A percentile compares a stretch with the other conserved stretches of the same genome.
Conservation (phyloP, 495 filamentous ascomycete species). For the Penicillium chermesinum region DNA sequence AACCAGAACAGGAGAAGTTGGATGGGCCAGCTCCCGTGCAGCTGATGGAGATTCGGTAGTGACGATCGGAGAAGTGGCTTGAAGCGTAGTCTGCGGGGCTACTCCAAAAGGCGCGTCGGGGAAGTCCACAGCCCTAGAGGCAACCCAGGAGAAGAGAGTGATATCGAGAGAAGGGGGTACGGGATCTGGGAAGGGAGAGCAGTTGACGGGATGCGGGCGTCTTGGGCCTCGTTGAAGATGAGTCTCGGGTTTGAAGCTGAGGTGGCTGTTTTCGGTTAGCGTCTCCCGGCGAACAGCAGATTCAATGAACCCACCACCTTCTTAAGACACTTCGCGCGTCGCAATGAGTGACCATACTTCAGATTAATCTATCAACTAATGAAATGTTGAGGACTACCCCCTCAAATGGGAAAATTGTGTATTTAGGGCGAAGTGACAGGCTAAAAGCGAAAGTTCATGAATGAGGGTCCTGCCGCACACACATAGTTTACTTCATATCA, state of each 20-base stretch:
- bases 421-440: no score
- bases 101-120: conserved; percentile 16
- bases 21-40: conserved; percentile 19
- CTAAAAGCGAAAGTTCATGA: no score
- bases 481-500: neutral
- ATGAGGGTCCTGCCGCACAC: no score
- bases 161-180: conserved; percentile 16
- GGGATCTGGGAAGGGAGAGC: conserved; percentile 19
- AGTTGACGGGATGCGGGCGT: conserved; percentile 8
- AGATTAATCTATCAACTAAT: neutral
- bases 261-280: conserved; percentile 44
- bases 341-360: neutral
- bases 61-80: conserved; percentile 3
- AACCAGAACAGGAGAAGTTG: conserved; percentile 29
- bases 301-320: neutral
- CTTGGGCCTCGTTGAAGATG: conserved; percentile 18
- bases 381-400: no score
- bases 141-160: conserved; percentile 17
- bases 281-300: conserved; percentile 15
- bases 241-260: conserved; percentile 38
- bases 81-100: conserved; percentile 14
- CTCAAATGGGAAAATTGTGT: no score
- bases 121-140: conserved; percentile 23
- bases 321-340: neutral
- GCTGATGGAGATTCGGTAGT: conserved; percentile 13